These are phyloP conservation scores for Fusarium foetens DNA, from an alignment of 2,329 filamentous ascomycete species.

Conservation along the genomic window DNA sequence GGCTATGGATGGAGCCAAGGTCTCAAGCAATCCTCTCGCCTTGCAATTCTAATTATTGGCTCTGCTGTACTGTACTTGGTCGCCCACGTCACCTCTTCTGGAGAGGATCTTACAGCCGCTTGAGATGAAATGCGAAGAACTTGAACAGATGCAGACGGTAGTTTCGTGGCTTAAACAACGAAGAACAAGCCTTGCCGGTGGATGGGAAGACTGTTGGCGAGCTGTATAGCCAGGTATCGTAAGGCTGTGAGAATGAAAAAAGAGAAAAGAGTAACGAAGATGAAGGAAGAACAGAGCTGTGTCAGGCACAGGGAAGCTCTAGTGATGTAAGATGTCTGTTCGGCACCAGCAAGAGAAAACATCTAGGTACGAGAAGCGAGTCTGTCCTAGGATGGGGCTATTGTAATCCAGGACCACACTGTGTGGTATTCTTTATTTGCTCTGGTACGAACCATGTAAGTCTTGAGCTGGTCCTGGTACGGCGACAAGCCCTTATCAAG, in stretches of 20 bases:
- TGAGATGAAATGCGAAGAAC: slow-evolving; percentile 20
- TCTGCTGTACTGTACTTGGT: slow-evolving; percentile 27
- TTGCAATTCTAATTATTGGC: slow-evolving; percentile 38
- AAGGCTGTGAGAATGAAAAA: slow-evolving; percentile 27
- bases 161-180: slow-evolving; percentile 20
- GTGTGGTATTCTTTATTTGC: slow-evolving; percentile 42
- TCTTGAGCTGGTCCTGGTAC: slow-evolving; percentile 36
- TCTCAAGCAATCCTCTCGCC: slow-evolving; percentile 37
- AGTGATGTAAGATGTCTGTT: slow-evolving; percentile 44
- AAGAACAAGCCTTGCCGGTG: slow-evolving; percentile 18
- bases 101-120: slow-evolving; percentile 19
- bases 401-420: slow-evolving; percentile 40
- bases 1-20: slow-evolving; percentile 37
- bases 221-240: slow-evolving; percentile 25
- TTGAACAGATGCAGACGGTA: slow-evolving; percentile 11
- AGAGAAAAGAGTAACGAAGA: slow-evolving; percentile 31
- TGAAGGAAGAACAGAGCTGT: slow-evolving; percentile 30
- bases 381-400: slow-evolving; percentile 33
- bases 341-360: slow-evolving; percentile 37
- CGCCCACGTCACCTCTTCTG: slow-evolving; percentile 26
- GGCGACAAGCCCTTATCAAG: slow-evolving; percentile 41
- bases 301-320: slow-evolving; percentile 25
- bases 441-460: slow-evolving; percentile 40
- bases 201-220: slow-evolving; percentile 22
- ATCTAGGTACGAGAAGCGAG: slow-evolving; percentile 38